These are phyloP conservation scores for Hordeum pubiflorum DNA, from an alignment of 202 grass and related monocot species.

Conservation along the genomic window DNA sequence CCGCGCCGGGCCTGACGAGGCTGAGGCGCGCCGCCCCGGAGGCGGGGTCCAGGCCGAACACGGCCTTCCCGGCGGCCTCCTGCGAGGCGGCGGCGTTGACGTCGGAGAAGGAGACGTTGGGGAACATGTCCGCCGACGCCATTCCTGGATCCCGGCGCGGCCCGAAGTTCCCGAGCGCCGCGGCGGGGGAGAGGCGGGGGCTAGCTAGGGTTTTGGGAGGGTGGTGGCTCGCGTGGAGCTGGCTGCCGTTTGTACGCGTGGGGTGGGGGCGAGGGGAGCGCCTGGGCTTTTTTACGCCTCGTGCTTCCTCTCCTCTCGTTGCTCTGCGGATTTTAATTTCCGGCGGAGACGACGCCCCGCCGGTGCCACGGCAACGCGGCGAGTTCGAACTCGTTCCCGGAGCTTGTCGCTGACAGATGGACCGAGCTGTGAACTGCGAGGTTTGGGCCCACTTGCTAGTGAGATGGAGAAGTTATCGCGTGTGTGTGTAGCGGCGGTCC, in stretches of 20 bases:
- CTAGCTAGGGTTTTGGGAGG: slow-evolving; percentile 53
- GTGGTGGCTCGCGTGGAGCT: slow-evolving; percentile 3
- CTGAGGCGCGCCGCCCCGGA: slow-evolving; percentile 37
- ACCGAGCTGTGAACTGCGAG: fast-evolving
- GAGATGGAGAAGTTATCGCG: fast-evolving
- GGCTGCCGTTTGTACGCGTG: not conserved
- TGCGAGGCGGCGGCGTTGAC: slow-evolving; percentile 30
- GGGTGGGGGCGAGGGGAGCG: not conserved
- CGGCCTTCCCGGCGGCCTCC: slow-evolving; percentile 30
- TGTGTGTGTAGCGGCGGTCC: not conserved
- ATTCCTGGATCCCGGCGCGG: slow-evolving; percentile 19
- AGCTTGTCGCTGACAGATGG: fast-evolving
- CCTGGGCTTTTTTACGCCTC: not conserved
- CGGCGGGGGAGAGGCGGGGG: not conserved
- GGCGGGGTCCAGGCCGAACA: slow-evolving; percentile 31
- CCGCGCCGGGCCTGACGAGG: slow-evolving; percentile 22
- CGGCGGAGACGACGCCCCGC: slow-evolving; percentile 11
- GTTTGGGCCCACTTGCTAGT: not conserved
- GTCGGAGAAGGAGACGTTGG: slow-evolving; percentile 46
- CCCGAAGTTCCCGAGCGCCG: slow-evolving; percentile 10
- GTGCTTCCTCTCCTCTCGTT: not conserved
- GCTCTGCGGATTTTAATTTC: not conserved
- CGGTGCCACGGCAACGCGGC: not conserved
- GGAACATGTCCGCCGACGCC: slow-evolving; percentile 47
- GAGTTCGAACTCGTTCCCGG: not conserved